Percentiles rank a stretch among this genome's conserved stretches.
Evolutionary conservation across 2,329 filamentous ascomycete species (phyloP).

Genomic region (Penicillium sclerotiorum): DNA sequence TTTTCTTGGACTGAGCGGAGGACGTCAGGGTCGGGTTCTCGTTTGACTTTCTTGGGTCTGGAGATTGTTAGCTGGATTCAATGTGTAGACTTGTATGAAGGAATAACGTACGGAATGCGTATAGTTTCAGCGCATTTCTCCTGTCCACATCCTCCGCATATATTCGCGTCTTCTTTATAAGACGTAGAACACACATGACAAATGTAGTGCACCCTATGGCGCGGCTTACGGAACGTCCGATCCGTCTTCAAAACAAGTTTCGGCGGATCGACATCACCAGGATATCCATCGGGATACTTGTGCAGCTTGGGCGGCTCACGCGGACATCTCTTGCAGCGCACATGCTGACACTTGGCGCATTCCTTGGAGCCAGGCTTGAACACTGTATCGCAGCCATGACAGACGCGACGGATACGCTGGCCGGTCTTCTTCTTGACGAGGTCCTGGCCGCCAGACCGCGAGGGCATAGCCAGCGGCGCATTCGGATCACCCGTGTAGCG

Average conservation of each 20-base stretch:
- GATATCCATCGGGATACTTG: slow-evolving; percentile 50
- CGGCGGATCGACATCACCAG: slow-evolving; percentile 46
- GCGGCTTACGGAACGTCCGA: slow-evolving; percentile 42
- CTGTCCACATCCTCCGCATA: slow-evolving; percentile 44
- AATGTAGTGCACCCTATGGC: slow-evolving; percentile 43
- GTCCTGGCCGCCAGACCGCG: slow-evolving; percentile 69
- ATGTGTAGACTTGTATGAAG: background rate
- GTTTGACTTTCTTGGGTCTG: slow-evolving; percentile 46
- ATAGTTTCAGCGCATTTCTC: slow-evolving; percentile 44
- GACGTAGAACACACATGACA: slow-evolving; percentile 44
- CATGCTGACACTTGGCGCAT: slow-evolving; percentile 71
- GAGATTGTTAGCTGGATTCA: slow-evolving; percentile 10
- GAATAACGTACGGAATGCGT: slow-evolving; percentile 44
- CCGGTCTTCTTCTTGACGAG: slow-evolving; percentile 70
- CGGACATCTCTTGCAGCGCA: slow-evolving; percentile 78
- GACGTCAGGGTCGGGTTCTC: slow-evolving; percentile 42
- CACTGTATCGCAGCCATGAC: slow-evolving; percentile 70
- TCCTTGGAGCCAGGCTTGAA: slow-evolving; percentile 63
- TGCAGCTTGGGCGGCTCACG: slow-evolving; percentile 64
- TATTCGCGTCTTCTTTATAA: slow-evolving; percentile 35
- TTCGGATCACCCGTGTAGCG: slow-evolving; percentile 33
- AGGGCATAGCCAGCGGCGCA: slow-evolving; percentile 54
- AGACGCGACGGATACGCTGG: slow-evolving; percentile 73
- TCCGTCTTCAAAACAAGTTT: slow-evolving; percentile 34
- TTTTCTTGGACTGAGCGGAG: slow-evolving; percentile 43